Evolutionary conservation across 192 early-diverging fungal genomes (phyloP), one percentile per base, ranked within the genome.

Genomic region (Rhizophagus prolifer): DNA sequence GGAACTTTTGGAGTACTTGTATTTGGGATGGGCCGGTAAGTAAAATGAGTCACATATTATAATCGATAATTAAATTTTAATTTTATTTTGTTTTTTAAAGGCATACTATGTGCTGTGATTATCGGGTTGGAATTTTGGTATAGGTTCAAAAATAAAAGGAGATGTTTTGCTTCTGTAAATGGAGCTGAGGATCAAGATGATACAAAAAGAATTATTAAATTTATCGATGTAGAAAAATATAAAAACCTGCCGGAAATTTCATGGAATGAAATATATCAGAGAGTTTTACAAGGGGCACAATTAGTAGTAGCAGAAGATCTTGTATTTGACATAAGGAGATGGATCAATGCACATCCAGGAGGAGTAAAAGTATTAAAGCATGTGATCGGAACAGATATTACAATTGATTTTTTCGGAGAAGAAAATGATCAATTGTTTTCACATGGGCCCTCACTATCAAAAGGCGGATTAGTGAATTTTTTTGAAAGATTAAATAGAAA

Each of bases 311-410:
- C 28, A 5, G 76, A 78, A 23, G 68, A 30, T 0, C 36, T 70
- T 19, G 26, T 78, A 31, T 54, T 70, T 58, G 68, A 78, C 41
- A 78, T 78, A 14, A 38, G 68, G 0, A 70, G 44, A 70, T 78
- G 76, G 76, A 78, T 70, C 36, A 1, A 58, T 21, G 34, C 14
- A 25, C 76, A 78, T 58, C 76, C 76, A 2, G 76, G 76, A 16
- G 76, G 76, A 54, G 25, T n/a, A n/a, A 60, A 77, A 60, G 38
- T 78, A 16, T 31, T 60, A n/a, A 21, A 70, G 25, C 68, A 50
- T 70, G 67, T 78, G 16, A 69, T 70, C 70, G 68, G 50, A 58
- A 71, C 54, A 26, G 19, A 50, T 31, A 72, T 44, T 12, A 12
- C 41, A 44, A 12, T 12, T 44, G 41, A 44, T 44, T 44, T 44